Evolutionary conservation across 306 rosid species (phyloP).

Genomic region (Vigna angularis): DNA sequence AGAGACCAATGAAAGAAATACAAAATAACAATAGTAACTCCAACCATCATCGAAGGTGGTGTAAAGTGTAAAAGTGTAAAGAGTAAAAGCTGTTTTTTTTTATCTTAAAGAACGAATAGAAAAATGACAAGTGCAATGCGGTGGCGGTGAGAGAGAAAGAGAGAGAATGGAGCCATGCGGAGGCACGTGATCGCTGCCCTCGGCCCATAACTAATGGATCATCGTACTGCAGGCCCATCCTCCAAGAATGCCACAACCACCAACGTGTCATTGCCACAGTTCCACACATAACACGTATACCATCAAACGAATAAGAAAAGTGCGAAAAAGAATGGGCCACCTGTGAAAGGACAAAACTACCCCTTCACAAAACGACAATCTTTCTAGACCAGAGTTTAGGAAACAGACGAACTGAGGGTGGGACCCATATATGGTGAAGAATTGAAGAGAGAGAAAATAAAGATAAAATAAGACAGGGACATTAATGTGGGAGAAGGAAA

Average conservation of each 20-base stretch:
- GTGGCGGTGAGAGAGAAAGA: neutral
- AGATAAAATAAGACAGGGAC: neutral
- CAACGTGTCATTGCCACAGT: constrained; percentile 30
- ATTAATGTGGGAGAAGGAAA: neutral
- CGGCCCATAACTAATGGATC: constrained; percentile 32
- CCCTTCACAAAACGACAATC: constrained; percentile 12
- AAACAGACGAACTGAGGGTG: constrained; percentile 34
- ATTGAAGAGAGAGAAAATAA: constrained; percentile 21
- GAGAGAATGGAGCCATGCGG: neutral
- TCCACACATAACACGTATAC: constrained; percentile 1
- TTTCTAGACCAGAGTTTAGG: constrained; percentile 5
- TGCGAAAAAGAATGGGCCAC: neutral
- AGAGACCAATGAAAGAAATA: too few relatives aligned
- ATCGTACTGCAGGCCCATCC: neutral
- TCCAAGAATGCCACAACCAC: neutral
- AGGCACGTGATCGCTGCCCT: constrained; percentile 38
- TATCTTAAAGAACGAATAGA: neutral
- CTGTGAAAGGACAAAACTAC: constrained; percentile 5
- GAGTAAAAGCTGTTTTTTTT: too few relatives aligned
- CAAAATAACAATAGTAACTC: too few relatives aligned
- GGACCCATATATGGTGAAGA: constrained; percentile 33
- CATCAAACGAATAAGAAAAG: neutral
- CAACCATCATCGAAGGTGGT: too few relatives aligned
- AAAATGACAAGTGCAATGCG: constrained; percentile 10
- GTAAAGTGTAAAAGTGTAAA: too few relatives aligned